A percentile compares a stretch with the other conserved stretches of the same genome.
Evolutionary conservation across 768 basidiomycete species (phyloP).

Genomic region (Hericium rajendrae): DNA sequence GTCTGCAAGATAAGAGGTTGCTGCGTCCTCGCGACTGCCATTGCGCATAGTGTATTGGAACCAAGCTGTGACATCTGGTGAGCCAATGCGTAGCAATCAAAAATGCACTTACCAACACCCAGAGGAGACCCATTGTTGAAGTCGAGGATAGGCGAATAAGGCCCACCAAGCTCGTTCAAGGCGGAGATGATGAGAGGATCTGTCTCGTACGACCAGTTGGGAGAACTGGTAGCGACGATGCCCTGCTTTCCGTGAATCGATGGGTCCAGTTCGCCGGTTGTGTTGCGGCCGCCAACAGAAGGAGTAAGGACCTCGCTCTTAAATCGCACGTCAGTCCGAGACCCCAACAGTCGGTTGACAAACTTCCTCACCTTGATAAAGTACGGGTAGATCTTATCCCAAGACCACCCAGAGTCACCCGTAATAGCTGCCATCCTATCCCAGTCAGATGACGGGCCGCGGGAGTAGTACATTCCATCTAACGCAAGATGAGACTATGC

Average conservation of each 20-base stretch:
- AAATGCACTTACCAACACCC: conserved; percentile 27
- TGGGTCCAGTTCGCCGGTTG: conserved; percentile 28
- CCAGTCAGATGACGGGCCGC: conserved; percentile 18
- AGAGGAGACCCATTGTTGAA: conserved; percentile 32
- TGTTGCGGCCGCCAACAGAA: conserved; percentile 30
- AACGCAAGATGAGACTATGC: background rate
- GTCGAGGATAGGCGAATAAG: conserved; percentile 33
- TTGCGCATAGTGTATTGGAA: background rate
- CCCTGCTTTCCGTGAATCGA: conserved; percentile 28
- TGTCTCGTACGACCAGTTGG: conserved; percentile 5
- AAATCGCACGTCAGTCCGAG: background rate
- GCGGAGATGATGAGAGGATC: conserved; percentile 28
- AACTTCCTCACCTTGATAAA: conserved; percentile 3
- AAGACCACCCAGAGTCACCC: conserved; percentile 20
- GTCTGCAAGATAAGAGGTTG: conserved; percentile 1
- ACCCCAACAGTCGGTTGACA: background rate
- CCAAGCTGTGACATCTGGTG: background rate
- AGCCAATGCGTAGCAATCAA: background rate
- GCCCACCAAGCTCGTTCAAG: conserved; percentile 22
- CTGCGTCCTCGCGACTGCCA: conserved; percentile 3
- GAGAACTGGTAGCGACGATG: conserved; percentile 17
- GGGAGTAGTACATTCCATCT: conserved; percentile 21
- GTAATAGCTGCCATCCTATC: conserved; percentile 18
- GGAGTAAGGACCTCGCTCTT: conserved; percentile 29
- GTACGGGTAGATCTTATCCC: background rate